Conservation (phyloP, 805 yeast genomes). For the Pichia ethanolica region DNA sequence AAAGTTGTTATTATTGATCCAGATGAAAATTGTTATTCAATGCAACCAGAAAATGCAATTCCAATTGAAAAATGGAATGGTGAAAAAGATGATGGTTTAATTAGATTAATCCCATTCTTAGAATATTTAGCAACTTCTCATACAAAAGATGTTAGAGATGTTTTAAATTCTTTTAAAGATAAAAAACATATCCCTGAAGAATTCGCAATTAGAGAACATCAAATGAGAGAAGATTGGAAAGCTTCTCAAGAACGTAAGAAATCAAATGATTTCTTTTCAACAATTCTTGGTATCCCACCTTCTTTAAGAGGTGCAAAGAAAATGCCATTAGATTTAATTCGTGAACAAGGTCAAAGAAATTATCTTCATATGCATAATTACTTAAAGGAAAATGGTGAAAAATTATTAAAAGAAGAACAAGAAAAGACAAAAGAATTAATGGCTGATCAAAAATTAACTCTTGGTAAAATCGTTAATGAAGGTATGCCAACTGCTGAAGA, state of each 20-base stretch:
- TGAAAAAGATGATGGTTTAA: constrained; percentile 66
- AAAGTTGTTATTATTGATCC: constrained; percentile 79
- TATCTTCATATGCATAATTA: constrained; percentile 70
- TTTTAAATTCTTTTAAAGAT: constrained; percentile 64
- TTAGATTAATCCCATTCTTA: constrained; percentile 81
- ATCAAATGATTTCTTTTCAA: constrained; percentile 17
- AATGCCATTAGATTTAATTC: constrained; percentile 80
- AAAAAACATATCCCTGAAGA: constrained; percentile 66
- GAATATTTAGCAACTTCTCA: constrained; percentile 88
- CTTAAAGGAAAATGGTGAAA: constrained; percentile 49
- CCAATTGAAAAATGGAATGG: constrained; percentile 85
- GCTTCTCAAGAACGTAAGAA: constrained; percentile 37
- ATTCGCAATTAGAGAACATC: constrained; percentile 68
- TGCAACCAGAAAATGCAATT: constrained; percentile 94
- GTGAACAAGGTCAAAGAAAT: constrained; percentile 89
- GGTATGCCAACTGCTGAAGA: constrained; percentile 76
- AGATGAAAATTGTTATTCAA: constrained; percentile 57
- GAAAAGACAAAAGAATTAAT: constrained; percentile 70
- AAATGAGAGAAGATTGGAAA: constrained; percentile 65
- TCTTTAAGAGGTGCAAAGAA: constrained; percentile 36
- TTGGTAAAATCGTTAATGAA: constrained; percentile 79
- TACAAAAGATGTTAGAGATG: constrained; percentile 83
- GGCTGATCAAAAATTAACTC: constrained; percentile 75
- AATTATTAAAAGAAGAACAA: constrained; percentile 79
- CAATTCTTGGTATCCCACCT: constrained; percentile 55